Evolutionary conservation across 768 basidiomycete species (phyloP), one percentile per base, ranked within the genome.

Genomic region (Trametes meyenii): DNA sequence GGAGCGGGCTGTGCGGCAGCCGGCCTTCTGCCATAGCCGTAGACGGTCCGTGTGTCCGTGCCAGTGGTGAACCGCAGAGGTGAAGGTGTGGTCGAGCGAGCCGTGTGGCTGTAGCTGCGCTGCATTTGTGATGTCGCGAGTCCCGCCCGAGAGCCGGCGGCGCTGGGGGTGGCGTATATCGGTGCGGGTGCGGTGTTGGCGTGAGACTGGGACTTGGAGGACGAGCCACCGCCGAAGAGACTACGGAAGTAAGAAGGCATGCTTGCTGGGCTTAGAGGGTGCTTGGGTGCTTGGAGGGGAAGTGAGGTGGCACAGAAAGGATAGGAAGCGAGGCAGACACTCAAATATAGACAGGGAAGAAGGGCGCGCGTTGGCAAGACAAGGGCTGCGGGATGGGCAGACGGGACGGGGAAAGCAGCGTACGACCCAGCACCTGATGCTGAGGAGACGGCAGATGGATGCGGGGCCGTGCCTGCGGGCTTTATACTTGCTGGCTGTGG

Each of bases 161-260:
- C 57, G 19, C 52, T 46, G 7, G 70, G 62, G 8, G 67, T 33
- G 23, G 67, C 66, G 51, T 73, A 70, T 38, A 72, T 68, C 49
- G 65, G 63, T n/a, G 71, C 61, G 10, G 68, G 69, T 7, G 79
- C 72, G 24, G 72, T 79, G 35, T 71, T 72, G 19, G 82, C 79
- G 33, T 80, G 80, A 50, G 68, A 70, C 63, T 81, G 79, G 39
- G 79, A 70, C 70, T 77, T 83, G 58, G 78, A 69, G 46, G 71
- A 65, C 26, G 65, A 69, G 67, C 73, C 74, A 44, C 79, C 57
- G 7, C 57, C 79, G 58, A 81, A 81, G 66, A 80, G 72, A 61
- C 70, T 80, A 62, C 83, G 83, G 60, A 84, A 68, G 73, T 81
- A 81, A 36, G 83, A 78, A 51, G 81, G 76, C 82, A 83, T 83